These are phyloP conservation scores for Phalaenopsis aphrodite DNA, from an alignment of 106 monocot species.

Conservation along the genomic window DNA sequence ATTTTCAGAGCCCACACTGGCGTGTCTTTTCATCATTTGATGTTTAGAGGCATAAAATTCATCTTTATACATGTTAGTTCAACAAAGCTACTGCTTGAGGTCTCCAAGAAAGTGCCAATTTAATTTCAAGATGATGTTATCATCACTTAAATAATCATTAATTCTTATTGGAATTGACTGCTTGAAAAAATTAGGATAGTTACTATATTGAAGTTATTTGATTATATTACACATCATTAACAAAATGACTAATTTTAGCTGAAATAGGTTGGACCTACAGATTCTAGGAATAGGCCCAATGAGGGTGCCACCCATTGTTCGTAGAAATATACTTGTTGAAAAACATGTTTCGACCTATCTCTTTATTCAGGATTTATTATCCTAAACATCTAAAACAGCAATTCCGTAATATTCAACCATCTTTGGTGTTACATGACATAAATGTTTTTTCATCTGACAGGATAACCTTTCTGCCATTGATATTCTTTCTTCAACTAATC, in stretches of 20 bases:
- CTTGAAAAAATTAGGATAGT: neutral
- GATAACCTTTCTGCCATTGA: constrained; percentile 99
- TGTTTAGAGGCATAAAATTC: no score
- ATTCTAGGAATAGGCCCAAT: neutral
- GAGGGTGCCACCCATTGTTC: neutral
- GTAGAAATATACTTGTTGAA: neutral
- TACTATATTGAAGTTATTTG: neutral
- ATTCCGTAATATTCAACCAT: neutral
- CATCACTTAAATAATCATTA: neutral
- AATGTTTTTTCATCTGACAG: constrained; percentile 26
- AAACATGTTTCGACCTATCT: neutral
- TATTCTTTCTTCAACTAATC: constrained; percentile 95
- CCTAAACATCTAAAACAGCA: neutral
- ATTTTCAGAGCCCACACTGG: no score
- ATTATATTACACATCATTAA: neutral
- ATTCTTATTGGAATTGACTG: neutral
- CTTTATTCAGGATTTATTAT: neutral
- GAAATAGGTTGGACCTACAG: neutral
- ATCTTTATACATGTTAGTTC: no score
- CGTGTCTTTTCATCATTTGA: no score
- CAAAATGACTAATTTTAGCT: neutral
- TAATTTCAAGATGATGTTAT: neutral
- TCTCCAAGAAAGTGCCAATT: no score
- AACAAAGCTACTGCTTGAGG: no score
- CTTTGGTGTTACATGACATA: neutral